Evolutionary conservation across 176 grass and related monocot genomes (phyloP), one percentile per base, ranked within the genome.

Genomic region (Thalia dealbata): DNA sequence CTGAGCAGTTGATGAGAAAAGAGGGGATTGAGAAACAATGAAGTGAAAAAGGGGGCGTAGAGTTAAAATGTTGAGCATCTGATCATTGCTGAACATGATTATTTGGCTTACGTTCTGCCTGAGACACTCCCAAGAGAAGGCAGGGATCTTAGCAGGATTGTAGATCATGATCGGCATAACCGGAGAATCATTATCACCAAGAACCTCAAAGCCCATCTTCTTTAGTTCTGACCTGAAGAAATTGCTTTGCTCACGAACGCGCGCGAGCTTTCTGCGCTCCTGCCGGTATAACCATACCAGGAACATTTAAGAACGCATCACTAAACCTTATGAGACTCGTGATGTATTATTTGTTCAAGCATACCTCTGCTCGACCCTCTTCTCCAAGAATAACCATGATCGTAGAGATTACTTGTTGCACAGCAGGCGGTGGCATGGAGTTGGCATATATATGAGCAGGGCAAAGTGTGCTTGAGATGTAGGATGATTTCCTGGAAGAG

Each of bases 151-250:
- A 79, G 87, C 95, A 78, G 87, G 90, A 83, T 99, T 99, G 51
- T 99, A 93, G 61, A 99, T 85, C 95, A 99, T 99, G 73, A 99
- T 93, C 52, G 95, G 90, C 90, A 99, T 99, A 67, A 99, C 79
- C 10, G 90, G 95, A 14, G 90, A 93, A 45, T 93, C 90, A 77
- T 99, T 86, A 66, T 99, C 95, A 54, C 95, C 95, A 69, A 99
- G 83, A 82, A 93, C 90, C 52, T 93, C 90, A 64, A 99, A 99
- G 12, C 95, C 95, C 90, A 99, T 99, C 75, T 91, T 93, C 73
- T 97, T 87, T 71, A 97, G 90, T 56, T 97, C 90, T 41, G 85
- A 91, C 28, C 90, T 74, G 68, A 99, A 99, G 77, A 92, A 99
- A 78, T 93, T 99, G 85, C 90, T 99, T 78, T 93, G 93, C 66